phyloP scores from a whole-genome alignment of 306 rosid genomes.

The Citrullus mucosospermus region DNA sequence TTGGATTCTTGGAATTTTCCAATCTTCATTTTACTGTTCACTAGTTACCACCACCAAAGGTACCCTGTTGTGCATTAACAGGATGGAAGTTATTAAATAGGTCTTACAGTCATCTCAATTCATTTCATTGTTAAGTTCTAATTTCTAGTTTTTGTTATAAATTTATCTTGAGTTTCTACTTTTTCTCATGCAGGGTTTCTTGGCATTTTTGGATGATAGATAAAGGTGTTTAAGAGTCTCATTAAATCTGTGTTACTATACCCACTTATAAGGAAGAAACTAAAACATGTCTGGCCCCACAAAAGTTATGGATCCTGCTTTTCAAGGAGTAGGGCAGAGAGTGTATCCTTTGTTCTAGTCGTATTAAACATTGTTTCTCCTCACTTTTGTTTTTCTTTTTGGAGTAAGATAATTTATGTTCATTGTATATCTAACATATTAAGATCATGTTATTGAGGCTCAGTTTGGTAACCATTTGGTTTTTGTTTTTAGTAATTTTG shows the following conservation, averaged over 20 bases:
- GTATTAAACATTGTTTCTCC: slow-evolving; percentile 5
- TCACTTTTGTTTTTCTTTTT: neutral
- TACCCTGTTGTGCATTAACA: neutral
- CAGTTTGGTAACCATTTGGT: too few relatives aligned
- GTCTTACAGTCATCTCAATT: neutral
- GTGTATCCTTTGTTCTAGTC: slow-evolving; percentile 54
- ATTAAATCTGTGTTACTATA: neutral
- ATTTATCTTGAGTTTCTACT: neutral
- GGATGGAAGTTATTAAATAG: neutral
- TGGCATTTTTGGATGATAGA: neutral
- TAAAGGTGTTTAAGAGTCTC: neutral
- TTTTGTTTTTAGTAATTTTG: too few relatives aligned
- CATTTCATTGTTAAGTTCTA: neutral
- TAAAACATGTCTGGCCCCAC: slow-evolving; percentile 41
- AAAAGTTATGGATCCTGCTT: slow-evolving; percentile 85
- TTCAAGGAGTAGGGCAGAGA: slow-evolving; percentile 95
- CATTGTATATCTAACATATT: neutral
- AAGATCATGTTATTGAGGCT: neutral
- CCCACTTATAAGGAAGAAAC: neutral
- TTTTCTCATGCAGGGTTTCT: neutral
- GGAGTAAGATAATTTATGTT: neutral
- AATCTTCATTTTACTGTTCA: neutral
- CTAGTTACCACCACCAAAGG: neutral
- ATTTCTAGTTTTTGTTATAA: neutral
- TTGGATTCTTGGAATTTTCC: neutral